Conservation (phyloP, 208 protist genomes). For the Borovskyia barvae region DNA sequence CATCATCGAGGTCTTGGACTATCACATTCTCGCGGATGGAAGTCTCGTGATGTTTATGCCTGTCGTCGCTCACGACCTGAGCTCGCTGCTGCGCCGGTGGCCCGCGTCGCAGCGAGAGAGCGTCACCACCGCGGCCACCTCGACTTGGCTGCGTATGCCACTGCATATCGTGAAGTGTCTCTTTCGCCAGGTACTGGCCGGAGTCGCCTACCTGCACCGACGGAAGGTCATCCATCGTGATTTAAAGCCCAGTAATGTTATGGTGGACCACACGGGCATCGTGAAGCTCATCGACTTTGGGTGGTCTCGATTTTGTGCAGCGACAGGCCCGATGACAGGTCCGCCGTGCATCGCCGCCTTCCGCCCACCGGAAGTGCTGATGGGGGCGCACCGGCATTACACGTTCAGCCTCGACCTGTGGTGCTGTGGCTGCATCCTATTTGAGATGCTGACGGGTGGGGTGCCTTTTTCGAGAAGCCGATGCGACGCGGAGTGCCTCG, state of each 20-base stretch:
- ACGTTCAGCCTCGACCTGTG: slow-evolving; percentile 95
- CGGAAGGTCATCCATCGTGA: slow-evolving; percentile 84
- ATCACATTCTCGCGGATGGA: slow-evolving; percentile 69
- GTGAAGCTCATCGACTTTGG: slow-evolving; percentile 91
- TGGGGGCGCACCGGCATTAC: slow-evolving; percentile 54
- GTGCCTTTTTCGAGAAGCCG: slow-evolving; percentile 84
- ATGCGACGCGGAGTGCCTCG: slow-evolving; percentile 54
- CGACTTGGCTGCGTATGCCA: slow-evolving; percentile 41
- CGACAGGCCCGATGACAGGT: slow-evolving; percentile 52
- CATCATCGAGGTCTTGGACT: slow-evolving; percentile 60
- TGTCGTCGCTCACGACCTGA: slow-evolving; percentile 73
- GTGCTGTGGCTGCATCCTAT: slow-evolving; percentile 96
- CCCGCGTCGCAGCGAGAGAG: slow-evolving; percentile 9
- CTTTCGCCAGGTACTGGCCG: slow-evolving; percentile 75
- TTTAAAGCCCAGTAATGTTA: slow-evolving; percentile 89
- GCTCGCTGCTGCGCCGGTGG: slow-evolving; percentile 60
- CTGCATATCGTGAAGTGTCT: slow-evolving; percentile 81
- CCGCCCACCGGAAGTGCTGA: slow-evolving; percentile 78
- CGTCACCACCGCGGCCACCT: background rate
- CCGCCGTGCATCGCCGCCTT: slow-evolving; percentile 69
- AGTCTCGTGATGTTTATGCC: slow-evolving; percentile 74
- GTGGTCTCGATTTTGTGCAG: slow-evolving; percentile 52
- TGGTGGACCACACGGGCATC: slow-evolving; percentile 72
- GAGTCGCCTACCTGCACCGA: slow-evolving; percentile 76
- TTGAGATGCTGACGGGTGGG: slow-evolving; percentile 96